Evolutionary conservation across 225 moss, liverwort and hornwort species (phyloP).

Genomic region (Marchantia paleacea): DNA sequence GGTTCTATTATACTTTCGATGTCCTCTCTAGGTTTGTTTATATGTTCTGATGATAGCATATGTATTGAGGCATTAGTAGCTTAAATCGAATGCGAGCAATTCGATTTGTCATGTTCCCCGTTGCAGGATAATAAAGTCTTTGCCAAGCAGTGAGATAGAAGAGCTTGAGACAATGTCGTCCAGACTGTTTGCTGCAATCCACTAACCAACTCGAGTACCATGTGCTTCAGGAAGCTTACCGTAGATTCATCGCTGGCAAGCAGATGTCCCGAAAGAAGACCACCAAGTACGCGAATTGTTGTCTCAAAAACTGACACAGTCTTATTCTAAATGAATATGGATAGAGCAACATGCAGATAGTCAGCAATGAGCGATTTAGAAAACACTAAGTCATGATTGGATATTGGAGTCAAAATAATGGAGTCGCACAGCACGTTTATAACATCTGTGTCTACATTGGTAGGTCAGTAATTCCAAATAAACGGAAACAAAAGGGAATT

Average conservation of each 20-base stretch:
- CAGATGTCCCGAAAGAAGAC: slow-evolving; percentile 93
- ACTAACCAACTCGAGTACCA: not conserved
- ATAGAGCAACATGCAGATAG: not conserved
- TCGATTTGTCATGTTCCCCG: not conserved
- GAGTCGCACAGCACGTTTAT: too few relatives aligned
- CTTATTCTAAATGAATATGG: slow-evolving; percentile 59
- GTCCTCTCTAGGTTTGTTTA: not conserved
- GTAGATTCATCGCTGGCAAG: slow-evolving; percentile 79
- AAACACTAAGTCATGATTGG: too few relatives aligned
- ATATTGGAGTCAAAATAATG: too few relatives aligned
- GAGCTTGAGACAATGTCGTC: not conserved
- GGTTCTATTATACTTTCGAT: not conserved
- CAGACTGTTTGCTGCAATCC: not conserved
- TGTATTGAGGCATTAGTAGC: not conserved
- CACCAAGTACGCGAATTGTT: slow-evolving; percentile 90
- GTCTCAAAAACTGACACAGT: slow-evolving; percentile 98
- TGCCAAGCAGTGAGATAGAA: not conserved
- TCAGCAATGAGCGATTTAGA: not conserved
- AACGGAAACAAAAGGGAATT: not conserved
- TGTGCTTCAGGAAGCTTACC: slow-evolving; percentile 31
- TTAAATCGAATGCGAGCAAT: not conserved
- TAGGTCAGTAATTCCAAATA: too few relatives aligned
- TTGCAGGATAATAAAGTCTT: not conserved
- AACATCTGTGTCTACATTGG: too few relatives aligned
- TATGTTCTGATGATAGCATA: not conserved